Percentiles rank a stretch among this genome's conserved stretches.
phyloP scores from a whole-genome alignment of 192 early-diverging fungal genomes.

The Kappamyces sp. region DNA sequence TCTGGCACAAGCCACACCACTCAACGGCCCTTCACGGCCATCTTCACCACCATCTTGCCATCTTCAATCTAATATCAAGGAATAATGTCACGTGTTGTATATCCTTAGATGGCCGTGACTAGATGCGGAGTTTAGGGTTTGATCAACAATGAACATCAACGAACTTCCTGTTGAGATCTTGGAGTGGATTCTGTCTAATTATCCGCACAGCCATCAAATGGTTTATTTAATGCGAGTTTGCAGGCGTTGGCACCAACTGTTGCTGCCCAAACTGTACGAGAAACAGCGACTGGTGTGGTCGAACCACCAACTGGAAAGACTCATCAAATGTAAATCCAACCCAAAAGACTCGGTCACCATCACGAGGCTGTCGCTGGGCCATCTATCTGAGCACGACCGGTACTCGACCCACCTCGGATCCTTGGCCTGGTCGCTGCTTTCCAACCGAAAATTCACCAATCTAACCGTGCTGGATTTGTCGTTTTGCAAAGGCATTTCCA shows the following conservation, averaged over 20 bases:
- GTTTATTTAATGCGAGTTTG: no score
- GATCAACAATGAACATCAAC: no score
- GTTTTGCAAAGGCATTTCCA: constrained; percentile 14
- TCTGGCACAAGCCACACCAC: not conserved
- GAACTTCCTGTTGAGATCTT: no score
- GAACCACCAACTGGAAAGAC: not conserved
- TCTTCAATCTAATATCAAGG: not conserved
- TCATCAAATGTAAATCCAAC: not conserved
- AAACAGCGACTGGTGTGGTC: not conserved
- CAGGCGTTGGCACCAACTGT: no score
- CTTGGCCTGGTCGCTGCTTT: not conserved
- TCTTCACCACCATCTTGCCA: not conserved
- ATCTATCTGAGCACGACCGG: not conserved
- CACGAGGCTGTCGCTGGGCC: not conserved
- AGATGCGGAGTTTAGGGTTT: no score
- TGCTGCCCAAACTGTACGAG: no score
- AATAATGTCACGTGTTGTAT: no score
- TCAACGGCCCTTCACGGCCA: not conserved
- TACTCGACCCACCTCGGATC: not conserved
- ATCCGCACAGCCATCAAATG: no score
- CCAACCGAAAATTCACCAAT: not conserved
- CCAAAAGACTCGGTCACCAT: not conserved
- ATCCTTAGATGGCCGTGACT: no score
- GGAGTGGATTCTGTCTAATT: no score
- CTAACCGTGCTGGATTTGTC: constrained; percentile 6